These are phyloP conservation scores for Dothistroma pini DNA, from an alignment of 2,329 filamentous ascomycete genomes.

Conservation along the genomic window DNA sequence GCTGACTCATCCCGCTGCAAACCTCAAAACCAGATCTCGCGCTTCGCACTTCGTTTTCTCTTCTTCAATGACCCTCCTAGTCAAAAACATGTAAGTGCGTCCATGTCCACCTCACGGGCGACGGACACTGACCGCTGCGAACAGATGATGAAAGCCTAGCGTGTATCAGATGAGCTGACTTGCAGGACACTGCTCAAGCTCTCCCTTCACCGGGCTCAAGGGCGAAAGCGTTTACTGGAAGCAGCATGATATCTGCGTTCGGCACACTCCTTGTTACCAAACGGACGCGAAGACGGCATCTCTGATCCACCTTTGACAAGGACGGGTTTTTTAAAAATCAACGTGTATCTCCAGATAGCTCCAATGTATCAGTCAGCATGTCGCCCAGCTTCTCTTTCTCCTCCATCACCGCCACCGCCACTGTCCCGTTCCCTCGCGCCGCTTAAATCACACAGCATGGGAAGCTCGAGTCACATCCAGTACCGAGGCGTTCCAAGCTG, in stretches of 20 bases:
- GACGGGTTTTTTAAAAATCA: constrained; percentile 5
- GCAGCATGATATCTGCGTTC: constrained; percentile 97
- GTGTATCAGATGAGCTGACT: constrained; percentile 88
- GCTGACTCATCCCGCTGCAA: not conserved
- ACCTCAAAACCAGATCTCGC: constrained; percentile 6
- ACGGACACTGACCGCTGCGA: constrained; percentile 19
- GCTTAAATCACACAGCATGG: constrained; percentile 13
- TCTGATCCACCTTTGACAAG: constrained; percentile 62
- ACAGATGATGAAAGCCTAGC: constrained; percentile 99
- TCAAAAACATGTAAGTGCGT: constrained; percentile 85
- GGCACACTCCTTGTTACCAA: constrained; percentile 96
- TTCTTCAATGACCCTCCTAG: constrained; percentile 88
- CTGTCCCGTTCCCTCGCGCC: constrained; percentile 3
- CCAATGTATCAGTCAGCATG: not conserved
- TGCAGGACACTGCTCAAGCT: constrained; percentile 63
- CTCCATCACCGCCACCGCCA: not conserved
- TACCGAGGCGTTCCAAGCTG: constrained; percentile 25
- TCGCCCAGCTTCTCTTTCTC: not conserved
- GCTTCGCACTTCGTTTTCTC: constrained; percentile 39
- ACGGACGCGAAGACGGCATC: constrained; percentile 97
- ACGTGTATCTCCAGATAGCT: not conserved
- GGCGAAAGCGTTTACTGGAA: constrained; percentile 66
- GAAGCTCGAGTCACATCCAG: constrained; percentile 20
- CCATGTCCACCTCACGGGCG: not conserved
- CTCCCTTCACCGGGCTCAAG: constrained; percentile 89